Evolutionary conservation across 2,329 filamentous ascomycete genomes (phyloP).

Genomic region (Pseudogymnoascus sp.): DNA sequence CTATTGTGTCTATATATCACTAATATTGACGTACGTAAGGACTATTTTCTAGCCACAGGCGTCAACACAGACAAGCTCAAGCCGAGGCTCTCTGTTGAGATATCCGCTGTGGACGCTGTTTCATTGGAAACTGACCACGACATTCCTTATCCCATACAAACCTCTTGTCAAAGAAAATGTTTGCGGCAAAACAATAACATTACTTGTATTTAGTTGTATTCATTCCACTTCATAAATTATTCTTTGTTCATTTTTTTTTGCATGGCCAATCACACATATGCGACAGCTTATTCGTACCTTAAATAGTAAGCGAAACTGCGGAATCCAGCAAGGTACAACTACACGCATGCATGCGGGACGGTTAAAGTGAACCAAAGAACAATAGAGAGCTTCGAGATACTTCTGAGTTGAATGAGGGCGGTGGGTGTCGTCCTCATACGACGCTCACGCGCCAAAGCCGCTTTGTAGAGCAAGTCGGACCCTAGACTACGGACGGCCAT

Average conservation of each 20-base stretch:
- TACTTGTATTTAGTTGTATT: not conserved
- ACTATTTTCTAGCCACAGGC: not conserved
- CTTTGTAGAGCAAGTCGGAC: not conserved
- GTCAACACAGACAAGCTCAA: not conserved
- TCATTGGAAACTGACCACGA: not conserved
- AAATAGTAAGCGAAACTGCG: not conserved
- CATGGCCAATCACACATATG: constrained; percentile 9
- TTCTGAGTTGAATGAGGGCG: not conserved
- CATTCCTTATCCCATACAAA: not conserved
- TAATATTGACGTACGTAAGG: not conserved
- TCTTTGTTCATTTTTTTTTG: constrained; percentile 7
- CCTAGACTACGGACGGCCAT: not conserved
- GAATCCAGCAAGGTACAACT: not conserved
- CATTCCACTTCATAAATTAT: not conserved
- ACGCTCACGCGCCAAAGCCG: not conserved
- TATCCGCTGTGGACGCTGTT: not conserved
- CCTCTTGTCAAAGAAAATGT: not conserved
- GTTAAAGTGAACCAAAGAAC: not conserved
- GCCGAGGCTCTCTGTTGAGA: not conserved
- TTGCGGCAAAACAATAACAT: not conserved
- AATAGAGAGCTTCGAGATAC: not conserved
- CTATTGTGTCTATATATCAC: not conserved
- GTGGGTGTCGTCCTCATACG: constrained; percentile 6
- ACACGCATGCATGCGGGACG: constrained; percentile 2
- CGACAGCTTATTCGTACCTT: not conserved